Percentiles rank a stretch among this genome's conserved stretches.
Evolutionary conservation across 306 rosid genomes (phyloP).

Genomic region (Trifolium pratense): DNA sequence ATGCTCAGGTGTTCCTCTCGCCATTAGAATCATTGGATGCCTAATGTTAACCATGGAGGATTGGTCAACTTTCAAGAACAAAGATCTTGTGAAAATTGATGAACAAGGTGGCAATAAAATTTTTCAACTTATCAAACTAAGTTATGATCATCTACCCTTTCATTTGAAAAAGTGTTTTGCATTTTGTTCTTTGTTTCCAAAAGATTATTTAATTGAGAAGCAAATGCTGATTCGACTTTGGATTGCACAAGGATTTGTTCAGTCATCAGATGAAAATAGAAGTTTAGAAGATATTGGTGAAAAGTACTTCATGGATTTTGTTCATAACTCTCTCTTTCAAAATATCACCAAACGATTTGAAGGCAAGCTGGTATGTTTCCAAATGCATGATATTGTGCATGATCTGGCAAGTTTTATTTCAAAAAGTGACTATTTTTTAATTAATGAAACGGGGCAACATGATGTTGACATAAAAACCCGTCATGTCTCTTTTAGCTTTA

Average conservation of each 20-base stretch:
- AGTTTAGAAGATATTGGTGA: conserved; percentile 8
- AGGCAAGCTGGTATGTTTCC: rapidly evolving
- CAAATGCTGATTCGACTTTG: conserved; percentile 5
- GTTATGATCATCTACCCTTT: neutral
- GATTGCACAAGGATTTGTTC: conserved; percentile 35
- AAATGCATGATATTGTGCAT: conserved; percentile 34
- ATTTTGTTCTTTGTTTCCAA: neutral
- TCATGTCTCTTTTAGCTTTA: neutral
- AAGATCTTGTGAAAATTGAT: neutral
- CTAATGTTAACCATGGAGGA: neutral
- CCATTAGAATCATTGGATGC: conserved; percentile 24
- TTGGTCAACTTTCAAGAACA: neutral
- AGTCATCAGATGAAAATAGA: neutral
- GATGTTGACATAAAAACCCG: neutral
- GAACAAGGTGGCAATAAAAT: neutral
- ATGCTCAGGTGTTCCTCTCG: conserved; percentile 33
- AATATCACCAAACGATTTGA: neutral
- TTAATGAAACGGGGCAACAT: neutral
- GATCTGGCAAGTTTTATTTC: conserved; percentile 11
- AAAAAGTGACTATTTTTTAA: no score
- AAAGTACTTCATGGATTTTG: conserved; percentile 13
- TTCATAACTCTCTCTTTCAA: conserved; percentile 5
- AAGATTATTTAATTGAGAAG: no score
- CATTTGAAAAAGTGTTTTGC: neutral
- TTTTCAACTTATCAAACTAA: neutral